These are phyloP conservation scores for Moesziomyces sp. DNA, from an alignment of 1,284 basidiomycete genomes.

Conservation along the genomic window DNA sequence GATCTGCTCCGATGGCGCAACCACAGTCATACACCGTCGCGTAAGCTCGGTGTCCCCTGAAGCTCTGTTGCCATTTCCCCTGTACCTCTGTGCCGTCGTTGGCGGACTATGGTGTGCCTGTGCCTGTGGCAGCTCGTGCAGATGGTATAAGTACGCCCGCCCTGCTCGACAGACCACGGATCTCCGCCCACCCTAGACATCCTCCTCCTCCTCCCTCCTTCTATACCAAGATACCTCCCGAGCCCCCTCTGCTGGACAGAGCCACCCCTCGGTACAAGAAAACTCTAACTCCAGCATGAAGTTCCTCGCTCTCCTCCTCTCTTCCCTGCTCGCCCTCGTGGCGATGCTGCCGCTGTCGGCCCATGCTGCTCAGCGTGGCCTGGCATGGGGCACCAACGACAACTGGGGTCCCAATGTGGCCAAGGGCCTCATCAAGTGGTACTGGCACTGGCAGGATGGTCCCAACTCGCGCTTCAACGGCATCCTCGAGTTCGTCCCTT, in stretches of 20 bases:
- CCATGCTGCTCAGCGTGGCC: conserved; percentile 40
- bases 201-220: conserved; percentile 1
- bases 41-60: background rate
- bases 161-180: conserved; percentile 31
- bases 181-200: conserved; percentile 18
- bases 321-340: conserved; percentile 14
- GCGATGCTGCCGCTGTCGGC: conserved; percentile 16
- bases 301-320: conserved; percentile 27
- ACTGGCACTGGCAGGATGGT: conserved; percentile 65
- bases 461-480: conserved; percentile 27
- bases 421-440: conserved; percentile 57
- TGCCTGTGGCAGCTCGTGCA: background rate
- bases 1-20: background rate
- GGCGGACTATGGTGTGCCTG: background rate
- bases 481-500: conserved; percentile 61
- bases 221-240: background rate
- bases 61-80: background rate
- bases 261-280: conserved; percentile 12
- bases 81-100: no score
- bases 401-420: conserved; percentile 49
- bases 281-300: conserved; percentile 28
- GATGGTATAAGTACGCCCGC: conserved; percentile 28
- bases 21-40: background rate
- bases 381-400: conserved; percentile 61
- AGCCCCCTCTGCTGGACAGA: conserved; percentile 27